Base-by-base conservation (phyloP, 306 rosid genomes). In the Cicer bijugum region DNA sequence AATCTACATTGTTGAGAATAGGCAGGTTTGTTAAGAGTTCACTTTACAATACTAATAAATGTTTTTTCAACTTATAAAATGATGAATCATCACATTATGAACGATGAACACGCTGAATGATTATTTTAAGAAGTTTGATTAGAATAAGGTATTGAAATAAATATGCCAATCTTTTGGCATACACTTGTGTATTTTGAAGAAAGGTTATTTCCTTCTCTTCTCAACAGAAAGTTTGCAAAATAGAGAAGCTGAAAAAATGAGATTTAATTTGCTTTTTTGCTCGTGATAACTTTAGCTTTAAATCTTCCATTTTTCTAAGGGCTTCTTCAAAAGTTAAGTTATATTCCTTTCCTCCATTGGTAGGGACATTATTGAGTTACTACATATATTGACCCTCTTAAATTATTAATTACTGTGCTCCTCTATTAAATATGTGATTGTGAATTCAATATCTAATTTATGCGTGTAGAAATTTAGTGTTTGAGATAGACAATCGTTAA, bases 301-400 rank as follows among this genome's bases (percentile, higher is more conserved):
- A 66, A 87, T 80, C 85, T 83, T 80, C 74, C 72, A 75, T 46
- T 80, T 77, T 78, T 74, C 46, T 5, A 61, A 38, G 62, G 68
- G 7, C 33, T 77, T 67, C 55, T 77, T 67, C 55, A 52, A 51
- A 23, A 23, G 3, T 23, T 23, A 77, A 65, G 52, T 68, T 69
- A 75, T 85, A 88, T 89, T 89, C 93, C 81, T 88, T 85, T 57
- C 89, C 75, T 75, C 56, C 75, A 58, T 83, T 51, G 70, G 57
- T 42, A 33, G 14, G 28, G 28, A 23, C 28, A 23, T 23, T 23
- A 23, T 23, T 23, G 28, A 23, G 28, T 23, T 23, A 23, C 28
- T 23, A 23, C 28, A 23, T 23, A 23, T 23, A 23, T 23, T 23
- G 28, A 23, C 28, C 28, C 28, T 2, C 28, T 23, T 23, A 23